Base-by-base conservation (phyloP, 2,329 filamentous ascomycete species). In the Macrophomina phaseolina region DNA sequence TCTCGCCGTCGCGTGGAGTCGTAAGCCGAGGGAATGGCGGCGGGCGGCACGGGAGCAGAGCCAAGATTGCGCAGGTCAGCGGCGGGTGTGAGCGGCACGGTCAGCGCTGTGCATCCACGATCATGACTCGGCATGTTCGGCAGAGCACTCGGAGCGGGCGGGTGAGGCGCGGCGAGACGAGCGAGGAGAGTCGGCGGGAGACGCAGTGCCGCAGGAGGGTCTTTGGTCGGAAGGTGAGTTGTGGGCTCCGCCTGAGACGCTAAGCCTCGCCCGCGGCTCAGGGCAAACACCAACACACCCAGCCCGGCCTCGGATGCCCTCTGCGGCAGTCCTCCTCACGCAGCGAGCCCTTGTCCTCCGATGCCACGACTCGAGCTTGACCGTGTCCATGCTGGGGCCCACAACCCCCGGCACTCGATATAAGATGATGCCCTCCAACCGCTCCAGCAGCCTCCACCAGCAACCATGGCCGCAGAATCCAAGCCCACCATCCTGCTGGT, bases 401-500 rank as follows among this genome's bases (percentile, higher is more conserved):
- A 45, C 42, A 9, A 45, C 16, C 42, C 11, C 5, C 42, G 42
- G 6, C 42, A 5, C 42, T 45, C 42, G 5, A 45, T 45, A 14
- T 45, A 45, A 45, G 42, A 45, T 45, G 42, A 23, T 23, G 23
- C 38, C 38, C 7, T 8, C 38, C 12, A 23, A 9, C 28, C 6
- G 23, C 23, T 18, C 23, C 30, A 23, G 4, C 5, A 18, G 11
- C 30, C 28, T 53, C 23, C 5, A 32, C 23, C 5, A 7, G 18
- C 12, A 8, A 32, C 3, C 34, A 65, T 65, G 63, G 18, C 52
- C 14, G 14, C 30, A 3, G 55, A 45, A 16, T 16, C 49, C 4
- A 58, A 38, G 28, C 63, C 63, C 8, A 56, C 52, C 5, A 58
- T 65, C 18, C 32, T 65, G 30, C 51, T 65, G 8, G 63, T 65